Base-by-base conservation (phyloP, 352 stramenopile species). In the Globisporangium takayamanum region DNA sequence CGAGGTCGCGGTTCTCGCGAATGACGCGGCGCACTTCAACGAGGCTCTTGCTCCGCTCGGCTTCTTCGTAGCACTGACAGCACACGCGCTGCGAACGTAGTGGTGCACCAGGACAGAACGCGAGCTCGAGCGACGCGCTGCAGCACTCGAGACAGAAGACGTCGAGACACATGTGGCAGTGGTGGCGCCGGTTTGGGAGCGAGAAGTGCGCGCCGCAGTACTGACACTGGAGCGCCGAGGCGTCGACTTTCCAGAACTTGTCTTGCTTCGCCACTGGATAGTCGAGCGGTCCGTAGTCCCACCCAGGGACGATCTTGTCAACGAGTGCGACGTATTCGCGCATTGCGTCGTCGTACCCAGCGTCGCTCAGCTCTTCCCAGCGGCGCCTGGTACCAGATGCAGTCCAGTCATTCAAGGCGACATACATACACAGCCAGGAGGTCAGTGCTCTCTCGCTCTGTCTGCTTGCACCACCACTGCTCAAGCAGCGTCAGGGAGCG, bases 161-260 rank as follows among this genome's bases (percentile, higher is more conserved):
- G 18, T 83, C 71, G 59, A 92, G 67, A 64, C 82, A 92, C 53
- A 89, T 63, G 11, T 79, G 82, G 55, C 82, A 92, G 57, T 92
- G 82, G 28, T 89, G 82, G 8, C 82, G 76, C 14, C 82, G 79
- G 12, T 63, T 51, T 10, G 66, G 51, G 16, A 74, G 28, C 25
- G 67, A 72, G 56, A 92, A 92, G 30, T 45, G n/a, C 22, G 59
- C 60, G 25, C 67, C 70, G 47, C 82, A 92, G 53, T 69, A 62
- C 30, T 80, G 64, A 50, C 81, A 92, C 39, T 76, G 60, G 2
- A 60, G 59, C 6, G 60, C 63, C 0, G 62, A 53, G 1, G 65
- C 26, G 51, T 92, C 81, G 53, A 88, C 78, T 44, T 81, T 68
- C 79, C 81, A 92, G 53, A 89, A 89, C 18, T 67, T 61, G 33